Conservation (phyloP, 108 stramenopile species). For the Bacterosira constricta region DNA sequence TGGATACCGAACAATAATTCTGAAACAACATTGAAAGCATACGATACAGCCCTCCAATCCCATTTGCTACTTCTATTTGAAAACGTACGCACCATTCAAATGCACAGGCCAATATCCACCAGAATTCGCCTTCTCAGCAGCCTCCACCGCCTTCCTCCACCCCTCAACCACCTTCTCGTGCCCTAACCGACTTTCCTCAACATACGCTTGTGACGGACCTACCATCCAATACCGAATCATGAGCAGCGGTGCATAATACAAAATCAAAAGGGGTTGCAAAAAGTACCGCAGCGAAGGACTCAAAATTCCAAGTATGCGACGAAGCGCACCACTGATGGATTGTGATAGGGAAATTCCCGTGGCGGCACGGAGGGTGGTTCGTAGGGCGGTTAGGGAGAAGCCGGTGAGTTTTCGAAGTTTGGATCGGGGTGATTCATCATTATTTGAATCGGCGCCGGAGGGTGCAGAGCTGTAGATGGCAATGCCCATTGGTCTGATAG, state of each 20-base stretch:
- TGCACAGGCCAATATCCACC: conserved; percentile 63
- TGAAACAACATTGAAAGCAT: too few relatives aligned
- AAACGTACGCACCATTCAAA: conserved; percentile 56
- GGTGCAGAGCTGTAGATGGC: not conserved
- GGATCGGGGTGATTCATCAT: conserved; percentile 23
- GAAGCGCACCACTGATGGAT: conserved; percentile 2
- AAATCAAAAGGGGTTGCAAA: conserved; percentile 67
- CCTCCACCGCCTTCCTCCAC: conserved; percentile 60
- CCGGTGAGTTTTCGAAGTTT: conserved; percentile 59
- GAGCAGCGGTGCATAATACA: conserved; percentile 68
- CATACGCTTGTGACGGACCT: conserved; percentile 30
- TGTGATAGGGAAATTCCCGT: conserved; percentile 67
- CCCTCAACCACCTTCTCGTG: conserved; percentile 60
- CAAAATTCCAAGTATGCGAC: conserved; percentile 9
- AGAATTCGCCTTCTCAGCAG: conserved; percentile 47
- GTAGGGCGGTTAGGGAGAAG: conserved; percentile 68
- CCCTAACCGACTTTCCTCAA: conserved; percentile 37
- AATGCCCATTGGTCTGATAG: not conserved
- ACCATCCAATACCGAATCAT: conserved; percentile 29
- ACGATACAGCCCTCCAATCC: too few relatives aligned
- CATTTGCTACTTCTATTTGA: too few relatives aligned
- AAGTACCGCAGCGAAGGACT: conserved; percentile 61
- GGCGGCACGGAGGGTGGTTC: conserved; percentile 54
- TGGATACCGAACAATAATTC: too few relatives aligned
- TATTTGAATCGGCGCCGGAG: not conserved